These are phyloP conservation scores for Liriodendron chinense DNA, from an alignment of 164 flowering plant species.

Conservation along the genomic window DNA sequence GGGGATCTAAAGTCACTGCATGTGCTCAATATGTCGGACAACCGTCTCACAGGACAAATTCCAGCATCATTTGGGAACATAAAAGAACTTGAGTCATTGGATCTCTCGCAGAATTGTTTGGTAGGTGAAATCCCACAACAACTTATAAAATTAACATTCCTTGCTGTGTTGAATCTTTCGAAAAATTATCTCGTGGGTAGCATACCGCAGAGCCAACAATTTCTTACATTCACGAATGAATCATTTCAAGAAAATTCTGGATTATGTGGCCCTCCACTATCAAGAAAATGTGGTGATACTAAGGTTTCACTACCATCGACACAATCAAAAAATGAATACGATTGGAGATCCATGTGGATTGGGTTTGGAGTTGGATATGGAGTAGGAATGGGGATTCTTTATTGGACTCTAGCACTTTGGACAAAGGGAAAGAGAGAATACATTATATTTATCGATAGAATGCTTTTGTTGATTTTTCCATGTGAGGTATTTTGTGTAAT, in stretches of 20 bases:
- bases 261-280: slow-evolving; percentile 1
- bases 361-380: neutral
- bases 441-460: neutral
- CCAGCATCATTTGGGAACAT: neutral
- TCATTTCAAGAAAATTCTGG: neutral
- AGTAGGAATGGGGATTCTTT: neutral
- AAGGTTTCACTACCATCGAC: neutral
- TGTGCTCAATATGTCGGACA: neutral
- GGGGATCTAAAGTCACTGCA: neutral
- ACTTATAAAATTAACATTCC: neutral
- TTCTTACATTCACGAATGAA: neutral
- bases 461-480: neutral
- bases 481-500: too few species aligned
- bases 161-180: too few species aligned
- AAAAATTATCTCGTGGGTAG: fast-evolving
- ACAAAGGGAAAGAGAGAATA: neutral
- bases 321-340: neutral
- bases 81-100: neutral
- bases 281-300: neutral
- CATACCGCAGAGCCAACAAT: neutral
- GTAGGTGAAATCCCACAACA: neutral
- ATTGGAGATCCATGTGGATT: neutral
- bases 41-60: neutral
- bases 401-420: neutral
- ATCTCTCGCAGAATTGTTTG: neutral